Conservation (phyloP, 495 filamentous ascomycete species). For the Entonaema liquescens region DNA sequence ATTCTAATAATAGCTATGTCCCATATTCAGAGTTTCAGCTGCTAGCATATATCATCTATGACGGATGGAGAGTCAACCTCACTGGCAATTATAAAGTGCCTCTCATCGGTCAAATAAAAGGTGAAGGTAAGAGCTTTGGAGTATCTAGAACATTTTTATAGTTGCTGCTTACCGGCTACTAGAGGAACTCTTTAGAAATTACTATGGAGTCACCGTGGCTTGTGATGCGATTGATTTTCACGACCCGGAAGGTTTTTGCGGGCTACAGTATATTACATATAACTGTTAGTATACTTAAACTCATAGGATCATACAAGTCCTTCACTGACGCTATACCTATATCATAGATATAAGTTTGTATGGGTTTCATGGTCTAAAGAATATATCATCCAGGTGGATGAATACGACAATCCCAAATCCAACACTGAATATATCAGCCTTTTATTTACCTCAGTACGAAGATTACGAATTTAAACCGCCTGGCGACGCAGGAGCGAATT, state of each 20-base stretch:
- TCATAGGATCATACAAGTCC: too few relatives aligned
- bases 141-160: too few relatives aligned
- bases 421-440: slow-evolving; percentile 29
- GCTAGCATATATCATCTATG: slow-evolving; percentile 30
- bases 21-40: slow-evolving; percentile 14
- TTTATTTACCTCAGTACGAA: background rate
- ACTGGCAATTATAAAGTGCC: slow-evolving; percentile 15
- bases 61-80: slow-evolving; percentile 35
- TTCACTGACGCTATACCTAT: background rate
- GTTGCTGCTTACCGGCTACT: too few relatives aligned
- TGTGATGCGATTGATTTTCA: too few relatives aligned
- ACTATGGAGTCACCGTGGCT: too few relatives aligned
- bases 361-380: slow-evolving; percentile 6
- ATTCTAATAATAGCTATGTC: slow-evolving; percentile 27
- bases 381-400: slow-evolving; percentile 17
- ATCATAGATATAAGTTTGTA: slow-evolving; percentile 19
- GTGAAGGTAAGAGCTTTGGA: too few relatives aligned
- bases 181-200: too few relatives aligned
- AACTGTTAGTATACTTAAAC: slow-evolving; percentile 20
- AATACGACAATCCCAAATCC: slow-evolving; percentile 5
- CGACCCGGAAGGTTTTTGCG: too few relatives aligned
- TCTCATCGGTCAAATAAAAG: too few relatives aligned
- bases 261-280: slow-evolving; percentile 1
- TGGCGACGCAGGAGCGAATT: background rate
- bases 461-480: background rate